Percentiles rank a stretch among this genome's conserved stretches.
Conservation (phyloP, 441 rosid species). For the Macaranga tanarius region DNA sequence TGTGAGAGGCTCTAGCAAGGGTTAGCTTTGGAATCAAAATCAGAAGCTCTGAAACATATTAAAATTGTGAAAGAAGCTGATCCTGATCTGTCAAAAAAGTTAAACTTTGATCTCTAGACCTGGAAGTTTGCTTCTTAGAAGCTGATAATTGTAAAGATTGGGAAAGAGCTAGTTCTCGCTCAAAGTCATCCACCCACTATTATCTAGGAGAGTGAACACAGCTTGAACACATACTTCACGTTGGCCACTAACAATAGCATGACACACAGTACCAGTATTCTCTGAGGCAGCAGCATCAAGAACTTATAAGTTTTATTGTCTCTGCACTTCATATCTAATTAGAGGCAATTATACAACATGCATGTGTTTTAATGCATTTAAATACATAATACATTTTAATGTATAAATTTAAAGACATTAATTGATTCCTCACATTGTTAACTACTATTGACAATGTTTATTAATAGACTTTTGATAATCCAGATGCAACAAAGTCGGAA, state of each 20-base stretch:
- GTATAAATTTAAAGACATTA: no score
- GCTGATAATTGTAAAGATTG: conserved; percentile 56
- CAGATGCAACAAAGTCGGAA: no score
- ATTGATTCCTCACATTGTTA: no score
- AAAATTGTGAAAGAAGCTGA: conserved; percentile 81
- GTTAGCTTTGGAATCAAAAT: conserved; percentile 83
- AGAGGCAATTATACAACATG: no score
- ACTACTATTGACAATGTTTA: no score
- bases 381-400: no score
- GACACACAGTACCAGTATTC: conserved; percentile 59
- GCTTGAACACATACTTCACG: conserved; percentile 98
- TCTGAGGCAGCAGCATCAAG: conserved; percentile 92
- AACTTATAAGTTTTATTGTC: no score
- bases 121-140: conserved; percentile 67
- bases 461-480: no score
- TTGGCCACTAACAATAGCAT: conserved; percentile 61
- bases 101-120: conserved; percentile 54
- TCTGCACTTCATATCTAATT: no score
- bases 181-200: conserved; percentile 97
- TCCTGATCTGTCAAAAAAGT: conserved; percentile 54
- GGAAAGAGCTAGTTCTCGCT: conserved; percentile 87
- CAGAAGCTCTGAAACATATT: conserved; percentile 89
- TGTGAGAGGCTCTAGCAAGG: conserved; percentile 89
- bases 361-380: no score
- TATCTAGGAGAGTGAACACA: conserved; percentile 96